Percentiles rank a stretch among this genome's conserved stretches.
These are phyloP conservation scores for Cokeromyces recurvatus DNA, from an alignment of 371 early-diverging fungal genomes.

Conservation along the genomic window DNA sequence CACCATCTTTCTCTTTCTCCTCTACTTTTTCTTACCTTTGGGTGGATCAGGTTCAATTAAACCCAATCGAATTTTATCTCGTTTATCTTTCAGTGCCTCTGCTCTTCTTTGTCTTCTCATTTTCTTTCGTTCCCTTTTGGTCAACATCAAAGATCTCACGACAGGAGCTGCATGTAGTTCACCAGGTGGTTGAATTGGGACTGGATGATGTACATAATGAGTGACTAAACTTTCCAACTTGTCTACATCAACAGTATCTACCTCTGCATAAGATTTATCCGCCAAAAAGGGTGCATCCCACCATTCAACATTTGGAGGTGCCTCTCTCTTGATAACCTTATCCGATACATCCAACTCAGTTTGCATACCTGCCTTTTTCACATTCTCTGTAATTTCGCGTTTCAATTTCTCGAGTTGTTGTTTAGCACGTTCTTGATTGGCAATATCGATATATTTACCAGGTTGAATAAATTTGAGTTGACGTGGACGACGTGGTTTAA, in stretches of 20 bases:
- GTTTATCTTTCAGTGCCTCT: conserved; percentile 88
- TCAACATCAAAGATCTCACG: conserved; percentile 80
- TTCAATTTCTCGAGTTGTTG: conserved; percentile 81
- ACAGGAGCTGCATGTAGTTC: conserved; percentile 52
- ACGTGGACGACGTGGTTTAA: conserved; percentile 51
- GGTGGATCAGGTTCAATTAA: conserved; percentile 90
- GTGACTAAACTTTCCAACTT: conserved; percentile 61
- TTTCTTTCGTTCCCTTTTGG: conserved; percentile 91
- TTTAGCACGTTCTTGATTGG: conserved; percentile 75
- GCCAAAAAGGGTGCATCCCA: conserved; percentile 89
- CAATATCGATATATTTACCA: conserved; percentile 79
- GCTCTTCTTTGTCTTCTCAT: conserved; percentile 83
- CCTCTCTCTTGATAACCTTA: conserved; percentile 63
- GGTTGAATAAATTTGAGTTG: conserved; percentile 74
- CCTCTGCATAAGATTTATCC: conserved; percentile 67
- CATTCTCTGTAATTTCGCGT: conserved; percentile 77
- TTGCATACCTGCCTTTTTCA: conserved; percentile 80
- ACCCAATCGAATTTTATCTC: conserved; percentile 91
- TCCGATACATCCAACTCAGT: conserved; percentile 76
- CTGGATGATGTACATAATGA: conserved; percentile 87
- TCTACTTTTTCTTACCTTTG: too few relatives aligned
- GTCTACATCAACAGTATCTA: conserved; percentile 18
- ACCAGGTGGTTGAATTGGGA: conserved; percentile 81
- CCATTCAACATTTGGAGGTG: conserved; percentile 90
- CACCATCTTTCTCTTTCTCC: too few relatives aligned